Conservation (phyloP, 306 rosid species). For the Cucurbita argyrosperma region DNA sequence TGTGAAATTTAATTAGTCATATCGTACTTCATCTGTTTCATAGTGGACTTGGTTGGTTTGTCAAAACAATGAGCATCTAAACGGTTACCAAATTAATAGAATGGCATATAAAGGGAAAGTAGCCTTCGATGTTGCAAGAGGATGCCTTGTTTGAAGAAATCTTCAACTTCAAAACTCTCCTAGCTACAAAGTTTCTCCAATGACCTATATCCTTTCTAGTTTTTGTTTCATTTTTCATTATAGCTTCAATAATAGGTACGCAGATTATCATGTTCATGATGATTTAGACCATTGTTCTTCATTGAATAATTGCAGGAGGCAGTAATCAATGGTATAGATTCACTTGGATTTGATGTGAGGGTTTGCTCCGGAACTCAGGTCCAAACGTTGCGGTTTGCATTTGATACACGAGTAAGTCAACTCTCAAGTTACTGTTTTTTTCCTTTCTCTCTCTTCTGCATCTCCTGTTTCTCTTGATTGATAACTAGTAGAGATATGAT, state of each 20-base stretch:
- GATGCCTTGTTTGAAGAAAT: neutral
- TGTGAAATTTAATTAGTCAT: neutral
- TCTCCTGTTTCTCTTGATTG: neutral
- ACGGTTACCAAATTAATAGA: neutral
- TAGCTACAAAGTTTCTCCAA: neutral
- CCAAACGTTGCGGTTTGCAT: slow-evolving; percentile 69
- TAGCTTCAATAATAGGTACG: neutral
- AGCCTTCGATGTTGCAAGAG: neutral
- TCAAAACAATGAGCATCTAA: neutral
- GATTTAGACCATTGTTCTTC: slow-evolving; percentile 6
- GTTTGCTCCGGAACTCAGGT: slow-evolving; percentile 89
- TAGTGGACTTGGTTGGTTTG: neutral
- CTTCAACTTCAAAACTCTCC: neutral
- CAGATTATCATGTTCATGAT: neutral
- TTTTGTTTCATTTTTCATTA: neutral
- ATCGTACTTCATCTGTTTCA: neutral
- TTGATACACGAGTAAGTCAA: slow-evolving; percentile 46
- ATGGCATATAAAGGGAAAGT: neutral
- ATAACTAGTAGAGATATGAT: neutral
- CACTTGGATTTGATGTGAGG: slow-evolving; percentile 81
- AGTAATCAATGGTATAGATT: slow-evolving; percentile 53
- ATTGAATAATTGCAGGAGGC: slow-evolving; percentile 56
- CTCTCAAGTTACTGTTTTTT: neutral
- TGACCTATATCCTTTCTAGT: neutral
- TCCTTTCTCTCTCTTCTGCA: too few relatives aligned